Evolutionary conservation across 164 flowering plant genomes (phyloP).

Genomic region (Protea cynaroides): DNA sequence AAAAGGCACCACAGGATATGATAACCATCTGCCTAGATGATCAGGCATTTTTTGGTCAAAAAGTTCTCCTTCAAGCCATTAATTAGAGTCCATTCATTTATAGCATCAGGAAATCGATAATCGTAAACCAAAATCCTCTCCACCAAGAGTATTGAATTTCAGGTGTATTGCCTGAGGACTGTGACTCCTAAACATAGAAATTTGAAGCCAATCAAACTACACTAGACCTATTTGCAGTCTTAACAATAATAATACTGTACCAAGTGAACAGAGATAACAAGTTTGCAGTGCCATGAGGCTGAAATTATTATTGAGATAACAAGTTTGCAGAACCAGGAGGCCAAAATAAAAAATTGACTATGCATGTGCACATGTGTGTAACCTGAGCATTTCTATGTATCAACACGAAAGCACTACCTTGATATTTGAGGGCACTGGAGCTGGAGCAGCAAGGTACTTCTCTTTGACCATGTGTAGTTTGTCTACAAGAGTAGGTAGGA

Average conservation of each 20-base stretch:
- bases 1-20: background rate
- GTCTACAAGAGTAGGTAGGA: slow-evolving; percentile 39
- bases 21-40: background rate
- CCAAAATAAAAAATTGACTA: no score
- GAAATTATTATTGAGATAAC: no score
- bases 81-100: background rate
- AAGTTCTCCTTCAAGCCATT: background rate
- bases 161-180: background rate
- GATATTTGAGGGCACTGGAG: slow-evolving; percentile 32
- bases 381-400: background rate
- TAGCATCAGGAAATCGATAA: background rate
- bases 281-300: no score
- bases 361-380: no score
- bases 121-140: background rate
- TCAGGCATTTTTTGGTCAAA: background rate
- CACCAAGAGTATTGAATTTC: background rate
- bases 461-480: slow-evolving; percentile 45
- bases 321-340: no score
- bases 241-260: background rate
- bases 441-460: slow-evolving; percentile 41
- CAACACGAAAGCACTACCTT: slow-evolving; percentile 27
- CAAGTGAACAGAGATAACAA: background rate
- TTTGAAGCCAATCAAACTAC: background rate
- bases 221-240: background rate
- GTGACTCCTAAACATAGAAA: background rate